A percentile compares a stretch with the other conserved stretches of the same genome.
phyloP scores from a whole-genome alignment of 2,329 filamentous ascomycete genomes.

The Clarireedia paspali region DNA sequence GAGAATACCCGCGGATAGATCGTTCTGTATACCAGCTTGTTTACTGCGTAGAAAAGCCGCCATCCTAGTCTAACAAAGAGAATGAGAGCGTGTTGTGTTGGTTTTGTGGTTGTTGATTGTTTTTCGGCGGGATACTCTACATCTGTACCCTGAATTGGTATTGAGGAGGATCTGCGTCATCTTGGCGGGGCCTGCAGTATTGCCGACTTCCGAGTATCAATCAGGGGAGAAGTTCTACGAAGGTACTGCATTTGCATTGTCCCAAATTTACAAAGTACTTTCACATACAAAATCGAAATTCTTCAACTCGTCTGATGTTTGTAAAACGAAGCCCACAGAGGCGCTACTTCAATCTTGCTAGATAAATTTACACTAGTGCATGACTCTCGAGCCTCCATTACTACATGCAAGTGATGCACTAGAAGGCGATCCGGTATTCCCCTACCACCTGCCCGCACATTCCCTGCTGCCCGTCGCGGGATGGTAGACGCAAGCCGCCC shows the following conservation, averaged over 20 bases:
- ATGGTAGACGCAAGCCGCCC: too few species aligned
- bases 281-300: not conserved
- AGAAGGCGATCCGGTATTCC: not conserved
- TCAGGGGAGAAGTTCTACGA: too few species aligned
- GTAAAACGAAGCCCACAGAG: not conserved
- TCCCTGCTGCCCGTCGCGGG: too few species aligned
- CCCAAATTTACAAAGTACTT: not conserved
- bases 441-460: too few species aligned
- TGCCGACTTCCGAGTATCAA: not conserved
- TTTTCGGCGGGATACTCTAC: not conserved
- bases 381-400: too few species aligned
- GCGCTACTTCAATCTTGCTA: too few species aligned
- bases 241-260: too few species aligned
- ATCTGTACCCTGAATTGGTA: not conserved
- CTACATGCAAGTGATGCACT: not conserved
- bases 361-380: too few species aligned
- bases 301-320: not conserved
- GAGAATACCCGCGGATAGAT: conserved; percentile 75
- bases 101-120: conserved; percentile 2
- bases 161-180: not conserved
- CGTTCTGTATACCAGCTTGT: conserved; percentile 86
- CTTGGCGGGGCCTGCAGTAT: not conserved
- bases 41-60: conserved; percentile 83
- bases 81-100: not conserved
- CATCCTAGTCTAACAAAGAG: conserved; percentile 43